These are phyloP conservation scores for Ophiocordyceps polyrhachis-furcata DNA, from an alignment of 2,329 filamentous ascomycete species.

Conservation along the genomic window DNA sequence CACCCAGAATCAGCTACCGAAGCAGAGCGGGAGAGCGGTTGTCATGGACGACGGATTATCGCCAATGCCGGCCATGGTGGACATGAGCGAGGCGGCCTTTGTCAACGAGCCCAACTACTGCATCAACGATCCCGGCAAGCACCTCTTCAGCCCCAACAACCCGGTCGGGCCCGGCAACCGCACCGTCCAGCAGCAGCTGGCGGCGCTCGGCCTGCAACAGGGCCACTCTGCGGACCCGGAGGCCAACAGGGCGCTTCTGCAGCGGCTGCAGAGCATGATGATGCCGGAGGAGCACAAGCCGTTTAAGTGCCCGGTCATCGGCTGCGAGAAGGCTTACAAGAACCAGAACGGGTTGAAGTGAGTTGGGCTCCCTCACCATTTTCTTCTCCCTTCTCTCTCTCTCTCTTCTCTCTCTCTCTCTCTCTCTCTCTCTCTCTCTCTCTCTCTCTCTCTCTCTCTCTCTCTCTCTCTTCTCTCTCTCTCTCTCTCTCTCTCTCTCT, in stretches of 20 bases:
- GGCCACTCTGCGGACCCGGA: constrained; percentile 65
- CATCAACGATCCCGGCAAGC: constrained; percentile 90
- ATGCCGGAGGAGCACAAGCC: constrained; percentile 87
- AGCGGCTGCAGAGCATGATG: constrained; percentile 40
- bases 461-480: background rate
- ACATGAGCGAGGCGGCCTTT: constrained; percentile 34
- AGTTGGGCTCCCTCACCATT: constrained; percentile 11
- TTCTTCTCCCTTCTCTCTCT: background rate
- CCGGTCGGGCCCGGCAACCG: constrained; percentile 46
- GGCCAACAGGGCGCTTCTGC: constrained; percentile 39
- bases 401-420: background rate
- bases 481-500: background rate
- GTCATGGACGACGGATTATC: constrained; percentile 45
- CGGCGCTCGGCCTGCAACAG: constrained; percentile 57
- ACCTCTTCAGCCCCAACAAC: constrained; percentile 72
- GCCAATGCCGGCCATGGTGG: constrained; percentile 33
- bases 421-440: background rate
- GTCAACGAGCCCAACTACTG: constrained; percentile 35
- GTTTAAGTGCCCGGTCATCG: constrained; percentile 93
- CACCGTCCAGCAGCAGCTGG: constrained; percentile 46
- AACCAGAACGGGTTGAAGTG: constrained; percentile 98
- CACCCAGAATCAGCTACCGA: constrained; percentile 54
- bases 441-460: background rate
- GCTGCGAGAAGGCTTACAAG: constrained; percentile 98
- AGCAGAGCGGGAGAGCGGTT: constrained; percentile 34